A percentile compares a stretch with the other conserved stretches of the same genome.
Evolutionary conservation across 108 stramenopile species (phyloP).

Genomic region (Parmales sp.): DNA sequence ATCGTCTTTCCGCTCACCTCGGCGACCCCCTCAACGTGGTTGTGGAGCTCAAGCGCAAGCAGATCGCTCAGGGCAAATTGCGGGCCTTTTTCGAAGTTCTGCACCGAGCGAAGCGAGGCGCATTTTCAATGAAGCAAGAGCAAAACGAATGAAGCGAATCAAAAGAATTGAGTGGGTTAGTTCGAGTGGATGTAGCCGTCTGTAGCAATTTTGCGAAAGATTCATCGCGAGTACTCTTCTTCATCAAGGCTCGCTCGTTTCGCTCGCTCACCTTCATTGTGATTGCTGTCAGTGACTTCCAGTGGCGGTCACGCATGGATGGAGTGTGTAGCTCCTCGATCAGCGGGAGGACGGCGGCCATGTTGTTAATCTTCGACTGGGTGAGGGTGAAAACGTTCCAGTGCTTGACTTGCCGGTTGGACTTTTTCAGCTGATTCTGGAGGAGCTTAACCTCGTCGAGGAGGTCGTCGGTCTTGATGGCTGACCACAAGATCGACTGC

Average conservation of each 20-base stretch:
- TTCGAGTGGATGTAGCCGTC: too few relatives aligned
- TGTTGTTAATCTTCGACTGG: conserved; percentile 16
- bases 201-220: too few relatives aligned
- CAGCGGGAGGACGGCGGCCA: conserved; percentile 22
- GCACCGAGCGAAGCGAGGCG: too few relatives aligned
- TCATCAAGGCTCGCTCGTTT: too few relatives aligned
- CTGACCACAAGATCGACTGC: conserved; percentile 20
- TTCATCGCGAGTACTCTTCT: too few relatives aligned
- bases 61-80: conserved; percentile 22
- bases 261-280: too few relatives aligned
- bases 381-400: conserved; percentile 24
- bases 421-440: conserved; percentile 14
- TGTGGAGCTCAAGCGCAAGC: conserved; percentile 23
- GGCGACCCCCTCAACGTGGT: conserved; percentile 18
- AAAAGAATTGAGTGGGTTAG: too few relatives aligned
- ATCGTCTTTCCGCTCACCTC: too few relatives aligned
- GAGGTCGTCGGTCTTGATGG: conserved; percentile 25
- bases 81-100: conserved; percentile 15
- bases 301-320: conserved; percentile 35
- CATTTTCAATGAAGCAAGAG: too few relatives aligned
- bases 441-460: conserved; percentile 20
- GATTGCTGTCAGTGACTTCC: conserved; percentile 24
- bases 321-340: conserved; percentile 29
- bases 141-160: too few relatives aligned
- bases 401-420: conserved; percentile 4